Percentiles rank a stretch among this genome's conserved stretches.
Evolutionary conservation across 805 yeast species (phyloP).

Genomic region (Ogataea polymorpha): DNA sequence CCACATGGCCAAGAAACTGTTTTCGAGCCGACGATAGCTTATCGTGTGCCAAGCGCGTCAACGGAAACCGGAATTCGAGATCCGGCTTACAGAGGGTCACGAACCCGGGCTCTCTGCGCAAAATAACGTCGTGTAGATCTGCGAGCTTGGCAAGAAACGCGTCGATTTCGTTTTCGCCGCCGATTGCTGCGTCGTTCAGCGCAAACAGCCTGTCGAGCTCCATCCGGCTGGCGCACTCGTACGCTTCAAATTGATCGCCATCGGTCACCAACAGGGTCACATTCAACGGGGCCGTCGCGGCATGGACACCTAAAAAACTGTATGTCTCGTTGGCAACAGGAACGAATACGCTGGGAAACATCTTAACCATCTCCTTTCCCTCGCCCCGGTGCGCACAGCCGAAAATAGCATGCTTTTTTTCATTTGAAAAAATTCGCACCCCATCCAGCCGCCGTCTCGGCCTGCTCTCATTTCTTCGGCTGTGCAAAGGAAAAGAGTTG

Average conservation of each 20-base stretch:
- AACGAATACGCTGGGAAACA: constrained; percentile 1
- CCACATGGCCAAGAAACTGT: constrained; percentile 5
- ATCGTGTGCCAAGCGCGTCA: not conserved
- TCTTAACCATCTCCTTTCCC: not conserved
- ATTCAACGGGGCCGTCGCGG: constrained; percentile 1
- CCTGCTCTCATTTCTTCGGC: constrained; percentile 6
- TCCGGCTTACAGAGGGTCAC: constrained; percentile 6
- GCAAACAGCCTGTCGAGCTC: constrained; percentile 8
- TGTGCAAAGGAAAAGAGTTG: constrained; percentile 14
- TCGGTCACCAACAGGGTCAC: constrained; percentile 9
- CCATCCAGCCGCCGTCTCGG: constrained; percentile 10
- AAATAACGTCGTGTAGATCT: not conserved
- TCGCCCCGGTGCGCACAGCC: constrained; percentile 10
- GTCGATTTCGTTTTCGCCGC: constrained; percentile 5
- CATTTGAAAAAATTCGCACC: not conserved
- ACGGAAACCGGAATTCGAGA: constrained; percentile 15
- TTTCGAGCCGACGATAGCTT: not conserved
- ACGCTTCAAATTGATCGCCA: constrained; percentile 3
- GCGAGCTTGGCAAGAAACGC: constrained; percentile 2
- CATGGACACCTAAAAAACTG: constrained; percentile 1
- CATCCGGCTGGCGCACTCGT: not conserved
- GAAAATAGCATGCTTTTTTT: constrained; percentile 1
- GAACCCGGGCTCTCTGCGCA: not conserved
- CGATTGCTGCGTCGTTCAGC: constrained; percentile 10
- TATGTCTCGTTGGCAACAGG: constrained; percentile 1